Evolutionary conservation across 2,329 filamentous ascomycete genomes (phyloP), one percentile per base, ranked within the genome.

Genomic region (Calcarisporium arbuscula): DNA sequence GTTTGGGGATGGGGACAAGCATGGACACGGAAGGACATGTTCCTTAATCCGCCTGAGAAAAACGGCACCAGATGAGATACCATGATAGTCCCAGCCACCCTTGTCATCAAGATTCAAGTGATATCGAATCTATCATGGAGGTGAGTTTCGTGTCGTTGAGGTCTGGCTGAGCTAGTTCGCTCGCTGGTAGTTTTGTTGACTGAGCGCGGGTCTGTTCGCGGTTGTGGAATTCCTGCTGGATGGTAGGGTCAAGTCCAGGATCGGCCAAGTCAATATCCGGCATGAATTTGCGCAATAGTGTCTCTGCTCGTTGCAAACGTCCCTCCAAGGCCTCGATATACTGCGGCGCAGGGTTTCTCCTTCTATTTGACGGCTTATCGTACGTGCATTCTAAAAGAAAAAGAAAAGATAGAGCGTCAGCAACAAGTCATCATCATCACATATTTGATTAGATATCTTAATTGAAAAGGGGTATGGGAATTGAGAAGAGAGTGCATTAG

Each of bases 1-100:
- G 78, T 49, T 74, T 68, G 43, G 73, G 68, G 30, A 78, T 72
- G 26, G 75, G 73, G 15, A 81, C 81, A 30, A 92, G 72, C 44
- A 92, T 68, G 41, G n/a, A 81, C 78, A 28, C 85, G 82, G 46
- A 95, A 85, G n/a, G n/a, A n/a, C n/a, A 52, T 95, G 84, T 51
- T 94, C 85, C 50, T 87, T 82, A 73, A 98, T 82, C 35, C 85
- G 80, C 44, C 79, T 77, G 48, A 95, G 73, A 56, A 95, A 98
- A 43, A 90, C 86, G 28, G 89, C 74, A 4, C 90, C 89, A 1
- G 92, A 96, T 0, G 90, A 95, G 44, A 85, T 84, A 30, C 92
- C 92, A 53, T 94, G 87, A 51, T 95, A 98, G 58, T 96, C 89
- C 80, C 88, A 94, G 48, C 92, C 80, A 27, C 90, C 90, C 49